Base-by-base conservation (phyloP, 305 asterid genomes). In the Striga hermonthica region DNA sequence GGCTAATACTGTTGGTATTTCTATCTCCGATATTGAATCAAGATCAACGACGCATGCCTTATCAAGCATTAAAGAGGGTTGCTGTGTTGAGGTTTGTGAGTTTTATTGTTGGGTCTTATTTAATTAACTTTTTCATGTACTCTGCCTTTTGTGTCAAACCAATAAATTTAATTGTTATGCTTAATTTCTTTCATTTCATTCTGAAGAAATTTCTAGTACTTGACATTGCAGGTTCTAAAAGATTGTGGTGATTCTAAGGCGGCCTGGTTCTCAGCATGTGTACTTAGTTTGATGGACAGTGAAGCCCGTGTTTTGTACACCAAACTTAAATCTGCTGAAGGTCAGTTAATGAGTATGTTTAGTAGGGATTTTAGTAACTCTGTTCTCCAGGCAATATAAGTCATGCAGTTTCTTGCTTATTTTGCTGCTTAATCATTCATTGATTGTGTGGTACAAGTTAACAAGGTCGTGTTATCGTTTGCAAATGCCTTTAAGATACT, bases 261-360 rank as follows among this genome's bases (percentile, higher is more conserved):
- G 44, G 97, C 83, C 53, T 94, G 99, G 99, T 85, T 82, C 82
- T 63, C 86, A 34, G 99, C 94, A 55, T 82, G 71, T 35, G 83
- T 91, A 60, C 65, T 75, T 75, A 83, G 81, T 75, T 59, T 94
- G 76, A 86, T 80, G 83, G 93, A 83, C 56, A 85, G 74, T 39
- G 85, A 81, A 77, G 98, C 89, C 54, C 84, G 86, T 55, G 90
- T 94, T 78, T 82, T 78, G 72, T 91, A 80, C 78, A 79, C 78
- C 0, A 83, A 82, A 48, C 81, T 81, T 50, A 88, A 78, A 64
- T 74, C 87, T 9, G 88, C 72, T 73, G 86, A 85, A 73, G 98
- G 99, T 85, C 72, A 72, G 90, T 71, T 38, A 4, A 60, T 58
- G 57, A 22, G 45, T 70, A 66, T 55, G 63, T 55, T 48, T 40